Evolutionary conservation across 2,329 filamentous ascomycete genomes (phyloP).

Genomic region (Epichloe hybrida): DNA sequence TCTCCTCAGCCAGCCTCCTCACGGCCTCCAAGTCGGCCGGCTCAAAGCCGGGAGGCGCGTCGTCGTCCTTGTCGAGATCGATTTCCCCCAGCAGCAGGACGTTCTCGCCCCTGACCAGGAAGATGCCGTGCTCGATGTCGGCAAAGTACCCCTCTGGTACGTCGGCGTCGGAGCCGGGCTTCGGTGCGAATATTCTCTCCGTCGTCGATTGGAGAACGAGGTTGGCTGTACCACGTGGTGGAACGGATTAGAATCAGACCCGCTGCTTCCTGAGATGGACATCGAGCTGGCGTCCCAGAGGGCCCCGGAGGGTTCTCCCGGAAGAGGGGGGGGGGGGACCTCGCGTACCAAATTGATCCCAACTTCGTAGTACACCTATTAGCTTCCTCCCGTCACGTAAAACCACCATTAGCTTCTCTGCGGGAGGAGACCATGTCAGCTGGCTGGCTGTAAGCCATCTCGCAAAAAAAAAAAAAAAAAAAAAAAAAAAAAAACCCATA

Average conservation of each 20-base stretch:
- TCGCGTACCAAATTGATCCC: constrained; percentile 82
- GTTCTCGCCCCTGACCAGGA: constrained; percentile 89
- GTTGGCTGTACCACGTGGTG: constrained; percentile 49
- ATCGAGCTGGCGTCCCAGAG: too few species aligned
- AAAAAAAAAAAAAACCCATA: constrained; percentile 29
- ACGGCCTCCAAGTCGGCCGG: constrained; percentile 55
- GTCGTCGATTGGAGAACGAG: constrained; percentile 86
- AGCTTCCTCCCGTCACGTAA: constrained; percentile 89
- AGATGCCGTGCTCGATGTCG: constrained; percentile 75
- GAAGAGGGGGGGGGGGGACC: too few species aligned
- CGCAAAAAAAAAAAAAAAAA: neutral
- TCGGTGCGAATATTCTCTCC: constrained; percentile 66
- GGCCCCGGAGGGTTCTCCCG: too few species aligned
- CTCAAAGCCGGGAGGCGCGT: constrained; percentile 60
- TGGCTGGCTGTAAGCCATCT: constrained; percentile 6
- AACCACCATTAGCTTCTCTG: constrained; percentile 89
- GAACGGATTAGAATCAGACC: neutral
- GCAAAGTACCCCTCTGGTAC: constrained; percentile 49
- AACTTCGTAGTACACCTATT: constrained; percentile 82
- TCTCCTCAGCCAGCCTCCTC: constrained; percentile 57
- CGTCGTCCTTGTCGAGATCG: constrained; percentile 90
- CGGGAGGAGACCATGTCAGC: constrained; percentile 12
- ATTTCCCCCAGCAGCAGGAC: constrained; percentile 93
- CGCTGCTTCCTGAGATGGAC: too few species aligned
- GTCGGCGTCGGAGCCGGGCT: constrained; percentile 26